Conservation (phyloP, 2,329 filamentous ascomycete species). For the Fusarium globosum region DNA sequence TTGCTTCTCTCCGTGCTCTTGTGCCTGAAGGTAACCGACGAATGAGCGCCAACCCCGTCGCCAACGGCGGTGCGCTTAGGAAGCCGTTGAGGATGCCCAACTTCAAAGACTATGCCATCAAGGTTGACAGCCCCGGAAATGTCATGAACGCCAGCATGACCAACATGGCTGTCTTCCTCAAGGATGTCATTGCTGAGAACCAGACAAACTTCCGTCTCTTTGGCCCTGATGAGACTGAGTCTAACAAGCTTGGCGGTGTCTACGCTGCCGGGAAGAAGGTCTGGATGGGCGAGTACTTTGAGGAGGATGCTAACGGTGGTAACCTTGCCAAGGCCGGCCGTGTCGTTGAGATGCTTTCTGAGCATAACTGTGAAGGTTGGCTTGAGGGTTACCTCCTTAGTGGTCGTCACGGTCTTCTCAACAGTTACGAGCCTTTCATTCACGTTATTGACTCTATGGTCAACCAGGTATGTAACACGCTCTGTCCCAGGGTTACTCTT, state of each 20-base stretch:
- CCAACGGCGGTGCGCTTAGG: conserved; percentile 75
- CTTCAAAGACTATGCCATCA: conserved; percentile 74
- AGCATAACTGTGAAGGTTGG: conserved; percentile 85
- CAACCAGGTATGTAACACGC: conserved; percentile 66
- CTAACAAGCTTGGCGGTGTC: conserved; percentile 78
- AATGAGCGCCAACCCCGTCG: conserved; percentile 82
- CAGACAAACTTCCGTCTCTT: conserved; percentile 78
- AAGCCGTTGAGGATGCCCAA: conserved; percentile 76
- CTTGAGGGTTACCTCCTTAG: conserved; percentile 82
- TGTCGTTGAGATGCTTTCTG: conserved; percentile 87
- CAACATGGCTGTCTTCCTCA: conserved; percentile 74
- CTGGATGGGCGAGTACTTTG: conserved; percentile 82
- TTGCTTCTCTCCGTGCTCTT: conserved; percentile 70
- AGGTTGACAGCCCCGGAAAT: conserved; percentile 69
- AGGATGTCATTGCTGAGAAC: conserved; percentile 74
- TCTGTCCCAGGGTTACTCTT: background rate
- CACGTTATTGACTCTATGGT: conserved; percentile 89
- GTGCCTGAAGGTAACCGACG: conserved; percentile 73
- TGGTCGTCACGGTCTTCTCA: conserved; percentile 79
- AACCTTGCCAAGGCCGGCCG: conserved; percentile 75
- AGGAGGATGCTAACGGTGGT: conserved; percentile 79
- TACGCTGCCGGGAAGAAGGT: conserved; percentile 83
- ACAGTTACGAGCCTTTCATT: conserved; percentile 86
- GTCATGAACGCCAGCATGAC: conserved; percentile 72
- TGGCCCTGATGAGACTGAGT: conserved; percentile 83